Conservation (phyloP, 768 basidiomycete species). For the Xanthoconium purpureum region DNA sequence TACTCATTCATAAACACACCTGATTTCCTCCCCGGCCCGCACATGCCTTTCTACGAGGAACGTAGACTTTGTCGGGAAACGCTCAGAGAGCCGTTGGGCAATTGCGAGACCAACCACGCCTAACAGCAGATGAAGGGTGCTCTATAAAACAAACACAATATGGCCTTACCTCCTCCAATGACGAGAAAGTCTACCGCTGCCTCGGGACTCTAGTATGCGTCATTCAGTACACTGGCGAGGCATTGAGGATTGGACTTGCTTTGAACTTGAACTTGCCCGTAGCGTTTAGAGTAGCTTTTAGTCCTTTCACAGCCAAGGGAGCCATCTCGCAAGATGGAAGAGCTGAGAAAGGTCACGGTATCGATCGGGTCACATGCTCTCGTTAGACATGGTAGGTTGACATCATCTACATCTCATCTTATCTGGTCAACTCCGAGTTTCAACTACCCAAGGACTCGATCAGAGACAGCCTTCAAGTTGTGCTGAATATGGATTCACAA, state of each 20-base stretch:
- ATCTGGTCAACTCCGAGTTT: not conserved
- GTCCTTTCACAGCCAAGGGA: constrained; percentile 42
- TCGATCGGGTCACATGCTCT: no score
- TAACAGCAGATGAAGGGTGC: constrained; percentile 23
- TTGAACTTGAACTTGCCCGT: constrained; percentile 59
- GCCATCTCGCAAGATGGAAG: constrained; percentile 15
- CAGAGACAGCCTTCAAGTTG: not conserved
- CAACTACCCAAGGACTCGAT: no score
- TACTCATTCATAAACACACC: constrained; percentile 39
- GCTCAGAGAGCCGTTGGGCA: constrained; percentile 66
- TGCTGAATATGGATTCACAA: constrained; percentile 17
- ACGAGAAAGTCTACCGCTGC: constrained; percentile 78
- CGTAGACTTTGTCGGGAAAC: constrained; percentile 66
- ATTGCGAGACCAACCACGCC: constrained; percentile 86
- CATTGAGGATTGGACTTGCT: constrained; percentile 33
- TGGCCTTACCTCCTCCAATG: constrained; percentile 71
- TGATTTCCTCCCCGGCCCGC: constrained; percentile 81
- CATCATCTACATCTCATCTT: no score
- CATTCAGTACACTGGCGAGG: not conserved
- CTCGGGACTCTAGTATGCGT: constrained; percentile 53
- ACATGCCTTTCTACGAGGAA: constrained; percentile 78
- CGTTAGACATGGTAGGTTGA: no score
- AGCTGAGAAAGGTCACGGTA: not conserved
- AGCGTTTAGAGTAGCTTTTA: constrained; percentile 61
- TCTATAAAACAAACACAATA: not conserved